Conservation (phyloP, 495 filamentous ascomycete species). For the Mytilinidion resinicola region DNA sequence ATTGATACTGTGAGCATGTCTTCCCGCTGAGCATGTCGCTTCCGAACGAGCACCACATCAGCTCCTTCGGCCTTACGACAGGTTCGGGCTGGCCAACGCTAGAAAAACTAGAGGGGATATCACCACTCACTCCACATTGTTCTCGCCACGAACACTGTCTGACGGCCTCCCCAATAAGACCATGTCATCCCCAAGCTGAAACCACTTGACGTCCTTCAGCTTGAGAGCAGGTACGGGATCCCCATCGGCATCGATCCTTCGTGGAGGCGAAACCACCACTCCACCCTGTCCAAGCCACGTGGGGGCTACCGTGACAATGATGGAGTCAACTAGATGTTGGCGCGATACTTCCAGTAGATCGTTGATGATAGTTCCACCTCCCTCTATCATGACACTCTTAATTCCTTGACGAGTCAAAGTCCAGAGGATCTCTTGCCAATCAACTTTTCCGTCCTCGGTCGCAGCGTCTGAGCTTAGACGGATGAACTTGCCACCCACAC, state of each 20-base stretch:
- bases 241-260: conserved; percentile 44
- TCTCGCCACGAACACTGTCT: too few species aligned
- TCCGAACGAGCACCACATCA: too few species aligned
- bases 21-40: too few species aligned
- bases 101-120: too few species aligned
- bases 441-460: conserved; percentile 24
- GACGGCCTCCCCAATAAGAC: conserved; percentile 63
- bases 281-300: conserved; percentile 75
- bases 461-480: conserved; percentile 37
- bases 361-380: conserved; percentile 72
- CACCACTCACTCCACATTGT: too few species aligned
- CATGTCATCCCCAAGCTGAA: conserved; percentile 69
- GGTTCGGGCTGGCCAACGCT: too few species aligned
- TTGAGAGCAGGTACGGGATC: conserved; percentile 51
- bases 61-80: too few species aligned
- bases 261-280: conserved; percentile 61
- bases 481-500: conserved; percentile 46
- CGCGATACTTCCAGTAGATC: conserved; percentile 59
- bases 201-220: conserved; percentile 65
- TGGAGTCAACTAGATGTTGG: conserved; percentile 57
- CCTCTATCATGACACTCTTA: conserved; percentile 82
- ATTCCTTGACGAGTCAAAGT: conserved; percentile 55
- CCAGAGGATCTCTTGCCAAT: conserved; percentile 59
- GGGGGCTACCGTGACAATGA: conserved; percentile 80
- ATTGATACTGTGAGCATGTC: too few species aligned